Evolutionary conservation across 164 flowering plant species (phyloP).

Genomic region (Stephania cephalantha): DNA sequence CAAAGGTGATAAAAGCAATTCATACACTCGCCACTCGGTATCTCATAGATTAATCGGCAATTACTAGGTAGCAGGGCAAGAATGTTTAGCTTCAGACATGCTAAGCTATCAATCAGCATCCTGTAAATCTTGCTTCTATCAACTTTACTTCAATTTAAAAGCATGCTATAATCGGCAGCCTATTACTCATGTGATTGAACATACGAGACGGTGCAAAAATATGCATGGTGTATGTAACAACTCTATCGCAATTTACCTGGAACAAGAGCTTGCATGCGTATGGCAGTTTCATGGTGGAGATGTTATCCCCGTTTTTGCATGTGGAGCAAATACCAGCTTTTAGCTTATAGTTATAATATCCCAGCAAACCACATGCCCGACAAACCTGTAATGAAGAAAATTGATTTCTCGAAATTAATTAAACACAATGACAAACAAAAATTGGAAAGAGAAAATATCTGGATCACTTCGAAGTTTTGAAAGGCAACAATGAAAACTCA

Average conservation of each 20-base stretch:
- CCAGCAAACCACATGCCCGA: slow-evolving; percentile 78
- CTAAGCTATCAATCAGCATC: background rate
- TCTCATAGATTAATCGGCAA: background rate
- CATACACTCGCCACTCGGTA: background rate
- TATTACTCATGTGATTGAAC: background rate
- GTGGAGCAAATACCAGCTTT: slow-evolving; percentile 64
- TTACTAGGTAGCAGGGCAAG: too few relatives aligned
- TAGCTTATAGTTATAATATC: slow-evolving; percentile 69
- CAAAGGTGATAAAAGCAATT: background rate
- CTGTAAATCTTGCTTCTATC: too few relatives aligned
- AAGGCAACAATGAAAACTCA: too few relatives aligned
- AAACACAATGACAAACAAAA: too few relatives aligned
- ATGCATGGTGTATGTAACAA: too few relatives aligned
- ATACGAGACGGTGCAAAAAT: background rate
- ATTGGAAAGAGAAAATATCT: too few relatives aligned
- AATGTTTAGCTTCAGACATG: background rate
- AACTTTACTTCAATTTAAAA: background rate
- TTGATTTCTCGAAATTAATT: too few relatives aligned
- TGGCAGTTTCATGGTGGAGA: slow-evolving; percentile 80
- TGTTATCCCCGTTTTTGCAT: slow-evolving; percentile 78
- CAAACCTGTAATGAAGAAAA: slow-evolving; percentile 59
- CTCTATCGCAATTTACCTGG: slow-evolving; percentile 45
- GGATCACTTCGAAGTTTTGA: too few relatives aligned
- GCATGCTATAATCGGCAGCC: background rate
- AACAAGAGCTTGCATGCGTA: slow-evolving; percentile 98